phyloP scores from a whole-genome alignment of 352 stramenopile genomes.

The Phytophthora aleatoria region DNA sequence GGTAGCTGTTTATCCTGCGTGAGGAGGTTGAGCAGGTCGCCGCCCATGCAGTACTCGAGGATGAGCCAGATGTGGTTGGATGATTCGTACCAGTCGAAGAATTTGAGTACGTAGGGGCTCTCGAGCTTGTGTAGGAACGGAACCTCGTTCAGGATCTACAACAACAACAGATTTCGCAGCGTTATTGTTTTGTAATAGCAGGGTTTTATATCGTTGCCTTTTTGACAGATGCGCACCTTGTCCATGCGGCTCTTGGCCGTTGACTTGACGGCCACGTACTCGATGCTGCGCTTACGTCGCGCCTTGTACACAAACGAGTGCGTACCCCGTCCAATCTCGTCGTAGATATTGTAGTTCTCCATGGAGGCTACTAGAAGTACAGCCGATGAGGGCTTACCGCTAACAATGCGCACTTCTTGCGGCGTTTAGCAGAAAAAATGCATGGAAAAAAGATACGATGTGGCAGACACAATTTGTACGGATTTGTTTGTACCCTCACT shows the following conservation, averaged over 20 bases:
- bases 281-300: conserved; percentile 90
- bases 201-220: background rate
- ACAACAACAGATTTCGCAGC: background rate
- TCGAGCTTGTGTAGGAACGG: conserved; percentile 89
- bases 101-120: conserved; percentile 89
- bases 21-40: conserved; percentile 90
- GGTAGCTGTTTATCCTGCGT: conserved; percentile 89
- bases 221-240: conserved; percentile 57
- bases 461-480: conserved; percentile 18
- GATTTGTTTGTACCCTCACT: conserved; percentile 3
- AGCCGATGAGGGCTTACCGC: background rate
- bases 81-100: conserved; percentile 96
- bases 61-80: conserved; percentile 96
- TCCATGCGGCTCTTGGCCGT: conserved; percentile 92
- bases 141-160: conserved; percentile 85
- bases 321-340: conserved; percentile 92
- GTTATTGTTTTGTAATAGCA: background rate
- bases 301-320: conserved; percentile 94
- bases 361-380: conserved; percentile 38
- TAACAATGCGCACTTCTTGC: background rate
- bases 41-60: conserved; percentile 93
- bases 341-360: conserved; percentile 96
- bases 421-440: conserved; percentile 7
- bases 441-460: conserved; percentile 34
- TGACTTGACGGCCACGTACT: conserved; percentile 94